Conservation (phyloP, 805 yeast species). For the Yamadazyma endophytica region DNA sequence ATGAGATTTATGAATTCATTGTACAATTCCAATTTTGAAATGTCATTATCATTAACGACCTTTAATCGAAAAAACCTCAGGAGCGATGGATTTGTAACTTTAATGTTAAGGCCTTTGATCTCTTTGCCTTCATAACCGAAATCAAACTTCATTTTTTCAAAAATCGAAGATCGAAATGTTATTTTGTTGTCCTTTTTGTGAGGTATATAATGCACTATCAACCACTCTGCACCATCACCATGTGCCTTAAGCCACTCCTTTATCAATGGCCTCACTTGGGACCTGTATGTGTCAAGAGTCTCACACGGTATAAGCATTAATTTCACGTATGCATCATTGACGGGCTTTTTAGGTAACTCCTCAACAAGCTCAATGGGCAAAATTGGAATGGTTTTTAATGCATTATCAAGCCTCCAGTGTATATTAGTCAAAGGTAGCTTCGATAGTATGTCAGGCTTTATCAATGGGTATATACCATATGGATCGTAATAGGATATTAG, state of each 20-base stretch:
- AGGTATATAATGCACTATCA: constrained; percentile 51
- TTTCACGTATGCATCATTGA: constrained; percentile 40
- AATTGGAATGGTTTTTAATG: constrained; percentile 59
- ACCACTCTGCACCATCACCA: constrained; percentile 50
- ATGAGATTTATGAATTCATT: constrained; percentile 29
- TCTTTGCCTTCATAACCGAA: constrained; percentile 25
- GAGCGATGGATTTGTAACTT: too few relatives aligned
- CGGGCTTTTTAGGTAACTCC: constrained; percentile 45
- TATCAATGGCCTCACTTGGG: constrained; percentile 77
- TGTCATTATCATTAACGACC: constrained; percentile 21
- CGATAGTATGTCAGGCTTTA: constrained; percentile 40
- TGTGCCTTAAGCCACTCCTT: constrained; percentile 67
- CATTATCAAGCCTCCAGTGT: constrained; percentile 58
- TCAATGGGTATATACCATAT: constrained; percentile 48
- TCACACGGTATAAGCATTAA: constrained; percentile 66
- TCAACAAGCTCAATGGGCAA: constrained; percentile 53
- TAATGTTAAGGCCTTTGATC: constrained; percentile 1
- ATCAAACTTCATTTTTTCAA: constrained; percentile 53
- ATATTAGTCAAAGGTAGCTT: constrained; percentile 58
- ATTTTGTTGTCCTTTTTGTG: constrained; percentile 28
- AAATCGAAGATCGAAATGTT: constrained; percentile 43
- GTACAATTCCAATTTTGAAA: constrained; percentile 51
- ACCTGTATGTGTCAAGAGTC: constrained; percentile 68
- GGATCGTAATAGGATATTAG: constrained; percentile 60
- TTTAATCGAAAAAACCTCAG: constrained; percentile 39